These are phyloP conservation scores for Citrus mangshanensis DNA, from an alignment of 345 rosid genomes.

Conservation along the genomic window DNA sequence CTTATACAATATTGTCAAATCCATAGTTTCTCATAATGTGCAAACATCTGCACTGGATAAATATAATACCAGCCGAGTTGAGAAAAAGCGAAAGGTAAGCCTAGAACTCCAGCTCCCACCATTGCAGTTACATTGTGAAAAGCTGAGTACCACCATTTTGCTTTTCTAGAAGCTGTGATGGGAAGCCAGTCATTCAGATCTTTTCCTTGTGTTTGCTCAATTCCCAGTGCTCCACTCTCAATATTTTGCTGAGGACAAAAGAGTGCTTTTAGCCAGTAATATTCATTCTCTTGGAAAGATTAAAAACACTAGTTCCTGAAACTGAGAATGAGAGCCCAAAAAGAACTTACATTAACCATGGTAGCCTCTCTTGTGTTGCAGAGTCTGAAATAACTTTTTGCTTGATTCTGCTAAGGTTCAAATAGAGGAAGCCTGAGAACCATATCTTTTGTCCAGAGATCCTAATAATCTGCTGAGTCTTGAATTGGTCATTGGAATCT, in stretches of 20 bases:
- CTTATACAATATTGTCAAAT: too few relatives aligned
- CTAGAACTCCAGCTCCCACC: conserved; percentile 38
- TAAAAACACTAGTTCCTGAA: background rate
- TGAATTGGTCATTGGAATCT: conserved; percentile 7
- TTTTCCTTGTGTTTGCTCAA: background rate
- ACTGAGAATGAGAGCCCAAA: background rate
- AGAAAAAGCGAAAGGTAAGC: conserved; percentile 35
- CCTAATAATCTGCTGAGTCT: background rate
- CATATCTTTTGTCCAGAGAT: background rate
- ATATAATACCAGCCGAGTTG: conserved; percentile 36
- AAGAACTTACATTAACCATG: background rate
- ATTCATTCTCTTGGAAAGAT: background rate
- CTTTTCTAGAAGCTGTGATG: conserved; percentile 33
- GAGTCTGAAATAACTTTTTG: background rate
- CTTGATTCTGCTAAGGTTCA: background rate
- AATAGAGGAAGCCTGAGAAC: background rate
- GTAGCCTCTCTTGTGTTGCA: background rate
- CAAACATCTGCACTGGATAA: background rate
- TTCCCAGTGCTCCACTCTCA: background rate
- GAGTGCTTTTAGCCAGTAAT: background rate
- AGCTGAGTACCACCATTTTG: conserved; percentile 37
- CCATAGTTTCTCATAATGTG: too few relatives aligned
- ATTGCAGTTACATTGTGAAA: conserved; percentile 41
- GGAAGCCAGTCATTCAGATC: conserved; percentile 31
- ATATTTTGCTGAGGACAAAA: background rate